Evolutionary conservation across 352 stramenopile genomes (phyloP).

Genomic region (Globisporangium heterothallicum): DNA sequence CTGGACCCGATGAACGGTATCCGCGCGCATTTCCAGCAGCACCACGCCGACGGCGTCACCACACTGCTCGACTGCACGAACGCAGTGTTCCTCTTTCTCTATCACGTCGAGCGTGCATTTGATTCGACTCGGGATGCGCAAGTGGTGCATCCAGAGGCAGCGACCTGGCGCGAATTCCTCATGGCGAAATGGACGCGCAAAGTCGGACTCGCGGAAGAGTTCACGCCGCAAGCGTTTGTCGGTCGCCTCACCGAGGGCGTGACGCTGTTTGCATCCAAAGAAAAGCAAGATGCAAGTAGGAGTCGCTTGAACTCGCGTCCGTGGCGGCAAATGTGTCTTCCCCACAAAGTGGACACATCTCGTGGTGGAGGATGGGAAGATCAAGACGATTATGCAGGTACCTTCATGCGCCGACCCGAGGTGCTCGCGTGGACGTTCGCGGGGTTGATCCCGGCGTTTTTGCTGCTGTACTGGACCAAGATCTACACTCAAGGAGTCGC

Average conservation of each 20-base stretch:
- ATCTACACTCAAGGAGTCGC: conserved; percentile 14
- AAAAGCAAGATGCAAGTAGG: neutral
- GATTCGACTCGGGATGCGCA: neutral
- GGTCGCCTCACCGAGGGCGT: conserved; percentile 45
- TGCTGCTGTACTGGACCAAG: conserved; percentile 12
- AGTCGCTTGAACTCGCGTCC: neutral
- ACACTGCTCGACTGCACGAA: conserved; percentile 44
- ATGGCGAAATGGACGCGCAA: conserved; percentile 40
- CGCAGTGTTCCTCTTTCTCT: conserved; percentile 61
- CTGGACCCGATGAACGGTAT: conserved; percentile 65
- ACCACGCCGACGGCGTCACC: conserved; percentile 17
- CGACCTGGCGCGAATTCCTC: conserved; percentile 52
- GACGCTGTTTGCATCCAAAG: conserved; percentile 15
- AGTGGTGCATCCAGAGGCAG: conserved; percentile 4
- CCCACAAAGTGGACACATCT: no score
- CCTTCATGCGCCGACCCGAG: no score
- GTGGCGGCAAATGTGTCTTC: conserved; percentile 10
- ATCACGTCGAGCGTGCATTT: conserved; percentile 19
- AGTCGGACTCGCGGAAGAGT: conserved; percentile 30
- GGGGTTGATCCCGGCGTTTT: conserved; percentile 1
- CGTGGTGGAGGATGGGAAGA: no score
- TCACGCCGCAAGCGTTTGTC: conserved; percentile 65
- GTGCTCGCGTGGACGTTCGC: neutral
- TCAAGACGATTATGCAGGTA: no score
- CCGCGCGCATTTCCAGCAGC: conserved; percentile 52